These are phyloP conservation scores for Aristolochia californica DNA, from an alignment of 164 flowering plant species.

Conservation along the genomic window DNA sequence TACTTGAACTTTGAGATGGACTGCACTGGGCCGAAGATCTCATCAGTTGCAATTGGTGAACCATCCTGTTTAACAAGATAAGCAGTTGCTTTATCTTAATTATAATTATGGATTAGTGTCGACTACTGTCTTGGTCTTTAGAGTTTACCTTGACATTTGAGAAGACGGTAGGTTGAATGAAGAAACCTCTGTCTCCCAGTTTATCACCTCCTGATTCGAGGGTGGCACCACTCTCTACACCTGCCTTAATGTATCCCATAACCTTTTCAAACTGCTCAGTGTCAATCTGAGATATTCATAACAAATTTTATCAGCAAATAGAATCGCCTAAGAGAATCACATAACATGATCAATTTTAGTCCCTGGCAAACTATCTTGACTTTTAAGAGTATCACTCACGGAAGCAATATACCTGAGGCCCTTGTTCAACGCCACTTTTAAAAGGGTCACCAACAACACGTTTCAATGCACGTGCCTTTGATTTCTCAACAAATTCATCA, in stretches of 20 bases:
- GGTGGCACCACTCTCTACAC: constrained; percentile 64
- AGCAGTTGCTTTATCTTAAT: not conserved
- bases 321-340: not conserved
- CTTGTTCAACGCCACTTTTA: constrained; percentile 72
- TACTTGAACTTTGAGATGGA: constrained; percentile 81
- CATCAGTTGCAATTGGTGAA: constrained; percentile 77
- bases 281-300: constrained; percentile 47
- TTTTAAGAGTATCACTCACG: not conserved
- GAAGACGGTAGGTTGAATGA: constrained; percentile 86
- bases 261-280: constrained; percentile 68
- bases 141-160: constrained; percentile 60
- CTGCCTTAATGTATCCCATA: constrained; percentile 56
- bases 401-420: constrained; percentile 65
- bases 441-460: constrained; percentile 89
- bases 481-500: constrained; percentile 75
- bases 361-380: too few relatives aligned
- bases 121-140: too few relatives aligned
- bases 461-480: constrained; percentile 59
- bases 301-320: not conserved
- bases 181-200: constrained; percentile 68
- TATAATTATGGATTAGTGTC: not conserved
- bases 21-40: constrained; percentile 96
- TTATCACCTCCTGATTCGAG: constrained; percentile 77
- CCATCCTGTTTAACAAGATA: constrained; percentile 39
- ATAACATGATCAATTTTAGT: not conserved